A percentile compares a stretch with the other conserved stretches of the same genome.
phyloP scores from a whole-genome alignment of 2,329 filamentous ascomycete species.

The Colletotrichum musae region DNA sequence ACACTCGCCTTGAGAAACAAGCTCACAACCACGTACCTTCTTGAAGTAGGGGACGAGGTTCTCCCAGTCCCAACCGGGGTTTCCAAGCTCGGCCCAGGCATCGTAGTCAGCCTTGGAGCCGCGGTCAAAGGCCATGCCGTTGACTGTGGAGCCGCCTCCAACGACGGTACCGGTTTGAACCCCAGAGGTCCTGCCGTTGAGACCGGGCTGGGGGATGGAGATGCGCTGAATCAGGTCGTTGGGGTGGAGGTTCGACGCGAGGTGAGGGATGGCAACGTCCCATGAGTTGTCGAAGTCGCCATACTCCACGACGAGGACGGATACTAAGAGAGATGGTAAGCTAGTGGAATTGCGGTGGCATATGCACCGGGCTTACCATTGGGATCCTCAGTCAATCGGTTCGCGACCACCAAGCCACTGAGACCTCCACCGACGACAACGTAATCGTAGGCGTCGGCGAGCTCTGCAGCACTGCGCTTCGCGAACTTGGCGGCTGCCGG shows the following conservation, averaged over 20 bases:
- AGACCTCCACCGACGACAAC: constrained; percentile 55
- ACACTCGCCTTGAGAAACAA: no score
- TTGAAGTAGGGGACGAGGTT: constrained; percentile 62
- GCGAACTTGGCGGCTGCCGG: constrained; percentile 23
- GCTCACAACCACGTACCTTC: constrained; percentile 48
- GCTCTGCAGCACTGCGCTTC: constrained; percentile 11
- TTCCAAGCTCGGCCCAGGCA: constrained; percentile 60
- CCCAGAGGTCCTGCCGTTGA: constrained; percentile 45
- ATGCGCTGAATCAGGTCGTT: constrained; percentile 47
- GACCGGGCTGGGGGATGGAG: constrained; percentile 48
- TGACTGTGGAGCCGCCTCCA: constrained; percentile 48
- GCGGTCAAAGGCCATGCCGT: constrained; percentile 60
- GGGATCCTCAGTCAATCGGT: constrained; percentile 52
- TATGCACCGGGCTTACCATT: constrained; percentile 24
- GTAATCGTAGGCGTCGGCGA: constrained; percentile 50
- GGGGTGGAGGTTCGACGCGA: constrained; percentile 42
- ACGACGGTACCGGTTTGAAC: constrained; percentile 47
- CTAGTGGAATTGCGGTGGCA: neutral
- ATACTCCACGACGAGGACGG: constrained; percentile 48
- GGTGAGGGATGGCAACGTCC: constrained; percentile 34
- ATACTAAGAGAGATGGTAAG: constrained; percentile 38
- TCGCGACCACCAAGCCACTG: constrained; percentile 54
- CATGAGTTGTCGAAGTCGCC: constrained; percentile 33
- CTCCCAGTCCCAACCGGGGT: constrained; percentile 61
- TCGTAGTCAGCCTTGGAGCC: constrained; percentile 58